These are phyloP conservation scores for Cutaneotrichosporon cutaneum DNA, from an alignment of 1,284 basidiomycete species.

Conservation along the genomic window DNA sequence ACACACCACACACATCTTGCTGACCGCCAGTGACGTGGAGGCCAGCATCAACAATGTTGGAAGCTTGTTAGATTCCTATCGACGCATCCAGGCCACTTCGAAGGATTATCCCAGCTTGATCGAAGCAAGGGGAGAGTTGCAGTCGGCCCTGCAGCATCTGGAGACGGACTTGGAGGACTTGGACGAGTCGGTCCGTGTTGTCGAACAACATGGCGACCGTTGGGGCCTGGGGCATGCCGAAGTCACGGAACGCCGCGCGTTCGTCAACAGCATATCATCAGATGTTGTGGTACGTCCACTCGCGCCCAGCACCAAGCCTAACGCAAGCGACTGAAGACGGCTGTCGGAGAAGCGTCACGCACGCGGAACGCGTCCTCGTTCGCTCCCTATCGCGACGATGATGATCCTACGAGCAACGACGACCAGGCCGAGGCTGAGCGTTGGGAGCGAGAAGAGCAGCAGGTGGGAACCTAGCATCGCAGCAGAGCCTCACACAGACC, in stretches of 20 bases:
- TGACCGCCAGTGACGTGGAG: slow-evolving; percentile 42
- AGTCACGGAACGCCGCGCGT: slow-evolving; percentile 67
- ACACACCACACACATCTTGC: neutral
- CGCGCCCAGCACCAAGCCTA: neutral
- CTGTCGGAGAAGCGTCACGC: neutral
- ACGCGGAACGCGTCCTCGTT: neutral
- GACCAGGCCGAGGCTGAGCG: slow-evolving; percentile 59
- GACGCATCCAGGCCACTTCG: slow-evolving; percentile 21
- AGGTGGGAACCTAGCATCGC: slow-evolving; percentile 57
- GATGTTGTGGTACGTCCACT: slow-evolving; percentile 68
- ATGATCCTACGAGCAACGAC: slow-evolving; percentile 55
- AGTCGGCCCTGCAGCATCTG: slow-evolving; percentile 68
- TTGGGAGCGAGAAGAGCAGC: slow-evolving; percentile 80
- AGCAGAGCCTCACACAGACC: slow-evolving; percentile 57
- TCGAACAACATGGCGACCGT: slow-evolving; percentile 73
- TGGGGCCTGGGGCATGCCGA: slow-evolving; percentile 76
- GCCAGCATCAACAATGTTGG: slow-evolving; percentile 34
- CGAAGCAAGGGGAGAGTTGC: slow-evolving; percentile 59
- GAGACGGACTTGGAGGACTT: slow-evolving; percentile 83
- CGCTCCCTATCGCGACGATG: slow-evolving; percentile 8
- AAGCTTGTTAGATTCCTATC: slow-evolving; percentile 33
- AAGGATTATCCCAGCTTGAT: slow-evolving; percentile 5
- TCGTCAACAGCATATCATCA: slow-evolving; percentile 67
- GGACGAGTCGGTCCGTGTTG: slow-evolving; percentile 83
- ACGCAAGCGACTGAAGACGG: slow-evolving; percentile 10